Conservation (phyloP, 305 asterid genomes). For the Fraxinus angustifolia region DNA sequence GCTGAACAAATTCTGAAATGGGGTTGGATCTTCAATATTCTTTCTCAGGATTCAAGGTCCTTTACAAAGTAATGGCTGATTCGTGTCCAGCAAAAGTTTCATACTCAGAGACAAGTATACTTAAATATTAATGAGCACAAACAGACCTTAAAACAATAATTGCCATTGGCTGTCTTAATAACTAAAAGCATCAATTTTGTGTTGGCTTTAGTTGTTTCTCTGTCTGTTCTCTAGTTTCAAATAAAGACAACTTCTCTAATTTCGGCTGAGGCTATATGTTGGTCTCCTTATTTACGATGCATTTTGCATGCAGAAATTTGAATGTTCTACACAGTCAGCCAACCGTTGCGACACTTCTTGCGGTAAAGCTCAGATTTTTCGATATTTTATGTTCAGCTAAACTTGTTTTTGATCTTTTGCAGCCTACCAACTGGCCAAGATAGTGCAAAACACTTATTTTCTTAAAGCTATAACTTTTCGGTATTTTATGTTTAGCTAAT, state of each 20-base stretch:
- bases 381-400: constrained; percentile 4
- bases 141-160: constrained; percentile 11
- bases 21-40: constrained; percentile 94
- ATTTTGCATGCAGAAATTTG: constrained; percentile 55
- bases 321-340: constrained; percentile 69
- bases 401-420: neutral
- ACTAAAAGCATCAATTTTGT: constrained; percentile 10
- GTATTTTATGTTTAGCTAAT: constrained; percentile 4
- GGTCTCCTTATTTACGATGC: constrained; percentile 20
- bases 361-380: constrained; percentile 43
- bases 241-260: neutral
- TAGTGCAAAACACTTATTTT: neutral
- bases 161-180: neutral
- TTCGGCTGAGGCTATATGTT: neutral
- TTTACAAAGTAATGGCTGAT: constrained; percentile 53
- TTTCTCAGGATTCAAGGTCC: constrained; percentile 56
- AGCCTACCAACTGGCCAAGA: neutral
- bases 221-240: neutral
- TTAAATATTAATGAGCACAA: constrained; percentile 16
- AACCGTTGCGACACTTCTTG: constrained; percentile 60
- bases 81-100: constrained; percentile 14
- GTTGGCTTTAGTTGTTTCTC: constrained; percentile 21
- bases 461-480: constrained; percentile 20
- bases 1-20: constrained; percentile 66
- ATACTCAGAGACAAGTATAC: neutral